Conservation (phyloP, 1,139 yeast species). For the Pneumocystis oryctolagi region DNA sequence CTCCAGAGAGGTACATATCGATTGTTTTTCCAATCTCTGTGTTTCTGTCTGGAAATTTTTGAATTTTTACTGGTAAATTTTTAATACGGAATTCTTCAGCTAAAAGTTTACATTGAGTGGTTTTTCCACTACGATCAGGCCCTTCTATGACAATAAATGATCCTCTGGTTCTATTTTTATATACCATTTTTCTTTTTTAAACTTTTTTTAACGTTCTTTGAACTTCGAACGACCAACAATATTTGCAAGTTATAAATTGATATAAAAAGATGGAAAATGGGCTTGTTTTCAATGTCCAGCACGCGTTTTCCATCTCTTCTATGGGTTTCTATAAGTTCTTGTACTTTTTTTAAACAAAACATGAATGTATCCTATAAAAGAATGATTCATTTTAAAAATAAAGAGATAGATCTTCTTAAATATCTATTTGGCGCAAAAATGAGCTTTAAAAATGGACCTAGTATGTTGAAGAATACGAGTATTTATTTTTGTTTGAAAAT, state of each 20-base stretch:
- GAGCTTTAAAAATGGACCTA: background rate
- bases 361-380: background rate
- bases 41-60: conserved; percentile 72
- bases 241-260: too few species aligned
- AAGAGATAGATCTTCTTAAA: background rate
- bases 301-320: background rate
- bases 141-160: conserved; percentile 76
- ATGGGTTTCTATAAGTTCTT: background rate
- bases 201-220: background rate
- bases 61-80: conserved; percentile 3
- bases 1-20: conserved; percentile 45
- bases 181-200: background rate
- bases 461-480: background rate
- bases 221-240: background rate
- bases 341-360: background rate
- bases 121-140: conserved; percentile 84
- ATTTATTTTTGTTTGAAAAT: background rate
- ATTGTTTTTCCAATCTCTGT: conserved; percentile 71
- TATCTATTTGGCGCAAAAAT: background rate
- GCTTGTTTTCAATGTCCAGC: background rate
- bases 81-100: conserved; percentile 12
- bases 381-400: background rate
- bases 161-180: conserved; percentile 34
- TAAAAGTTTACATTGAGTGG: conserved; percentile 60
- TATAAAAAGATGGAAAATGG: background rate